Base-by-base conservation (phyloP, 1,139 yeast genomes). In the Candida buenavistaensis region DNA sequence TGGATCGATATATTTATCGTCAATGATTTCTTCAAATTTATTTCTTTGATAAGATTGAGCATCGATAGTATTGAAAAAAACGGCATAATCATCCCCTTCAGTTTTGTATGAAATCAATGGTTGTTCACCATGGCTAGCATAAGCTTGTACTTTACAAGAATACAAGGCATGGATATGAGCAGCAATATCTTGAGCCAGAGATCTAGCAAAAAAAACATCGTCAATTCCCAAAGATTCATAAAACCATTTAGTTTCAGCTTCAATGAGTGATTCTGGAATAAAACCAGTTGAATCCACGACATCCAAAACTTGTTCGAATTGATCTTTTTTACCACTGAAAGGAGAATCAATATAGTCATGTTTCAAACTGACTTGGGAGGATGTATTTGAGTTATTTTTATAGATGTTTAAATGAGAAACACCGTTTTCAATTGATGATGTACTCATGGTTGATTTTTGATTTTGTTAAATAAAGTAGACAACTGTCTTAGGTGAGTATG, bases 81-180 rank as follows among this genome's bases (percentile, higher is more conserved):
- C 95, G 1, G 96, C 97, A 54, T 89, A 96, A 56, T 85, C 92
- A 12, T 79, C 84, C 33, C 78, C 76, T 58, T 86, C 94, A 43
- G 87, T 72, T 55, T 76, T 79, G 57, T 86, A 82, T 41, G 82
- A 86, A 48, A 87, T 81, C 47, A 80, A 75, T 11, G 88, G 79
- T 37, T 48, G 52, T 29, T 54, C 56, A 14, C 51, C 55, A 23
- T 53, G 56, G 12, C 57, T 51, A n/a, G 72, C 57, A 58, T 74
- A 88, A 11, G 97, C 95, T 49, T 92, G 94, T 39, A 92, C 78
- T 59, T 92, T 92, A 44, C 97, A 92, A 26, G 96, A 88, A 61
- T 90, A 92, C 40, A 92, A 72, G 11, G 96, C 85, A 54, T 86
- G 88, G 46, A 82, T 78, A 57, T 88, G 95, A 37, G 86, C 76